Evolutionary conservation across 2,329 filamentous ascomycete genomes (phyloP).

Genomic region (Penicillium sclerotiorum): DNA sequence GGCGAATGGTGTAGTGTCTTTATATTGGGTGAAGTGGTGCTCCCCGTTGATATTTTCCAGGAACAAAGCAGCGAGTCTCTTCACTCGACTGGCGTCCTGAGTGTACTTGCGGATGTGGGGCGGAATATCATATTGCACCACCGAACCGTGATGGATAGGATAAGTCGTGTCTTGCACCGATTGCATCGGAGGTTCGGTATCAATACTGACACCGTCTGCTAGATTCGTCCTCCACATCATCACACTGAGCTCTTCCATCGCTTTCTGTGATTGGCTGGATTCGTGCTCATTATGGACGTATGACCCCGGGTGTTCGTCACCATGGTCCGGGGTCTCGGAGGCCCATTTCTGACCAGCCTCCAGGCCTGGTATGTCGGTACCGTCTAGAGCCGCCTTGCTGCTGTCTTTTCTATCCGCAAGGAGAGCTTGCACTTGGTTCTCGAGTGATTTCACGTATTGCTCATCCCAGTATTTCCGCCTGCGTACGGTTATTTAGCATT

Average conservation of each 20-base stretch:
- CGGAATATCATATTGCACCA: background rate
- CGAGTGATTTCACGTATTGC: slow-evolving; percentile 8
- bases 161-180: background rate
- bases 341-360: background rate
- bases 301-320: no score
- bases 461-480: slow-evolving; percentile 15
- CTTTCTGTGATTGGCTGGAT: slow-evolving; percentile 7
- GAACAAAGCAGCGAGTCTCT: slow-evolving; percentile 1
- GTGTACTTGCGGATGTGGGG: background rate
- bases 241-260: slow-evolving; percentile 14
- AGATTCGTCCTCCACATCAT: slow-evolving; percentile 18
- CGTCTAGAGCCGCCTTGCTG: background rate
- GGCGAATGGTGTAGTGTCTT: background rate
- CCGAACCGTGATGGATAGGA: background rate
- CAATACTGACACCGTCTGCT: slow-evolving; percentile 9
- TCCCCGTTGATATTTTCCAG: slow-evolving; percentile 6
- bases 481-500: background rate
- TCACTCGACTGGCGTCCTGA: background rate
- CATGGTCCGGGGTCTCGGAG: background rate
- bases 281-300: no score
- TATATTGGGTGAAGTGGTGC: slow-evolving; percentile 9
- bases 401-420: slow-evolving; percentile 1
- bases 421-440: slow-evolving; percentile 6
- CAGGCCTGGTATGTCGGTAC: background rate
- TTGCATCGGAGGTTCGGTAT: background rate